These are phyloP conservation scores for Rhodocollybia butyracea DNA, from an alignment of 768 basidiomycete genomes.

Conservation along the genomic window DNA sequence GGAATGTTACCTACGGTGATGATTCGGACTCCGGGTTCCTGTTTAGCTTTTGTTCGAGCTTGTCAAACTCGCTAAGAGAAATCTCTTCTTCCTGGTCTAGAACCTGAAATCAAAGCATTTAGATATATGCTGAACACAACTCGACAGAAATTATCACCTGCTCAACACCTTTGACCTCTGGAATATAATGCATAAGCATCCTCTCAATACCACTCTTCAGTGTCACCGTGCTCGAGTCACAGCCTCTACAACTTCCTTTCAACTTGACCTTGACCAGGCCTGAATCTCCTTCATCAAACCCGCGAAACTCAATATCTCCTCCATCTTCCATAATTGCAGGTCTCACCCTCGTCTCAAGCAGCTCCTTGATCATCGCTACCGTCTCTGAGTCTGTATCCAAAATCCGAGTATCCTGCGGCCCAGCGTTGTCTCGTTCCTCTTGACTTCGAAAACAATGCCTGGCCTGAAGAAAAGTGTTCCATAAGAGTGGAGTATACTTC, in stretches of 20 bases:
- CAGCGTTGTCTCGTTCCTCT: conserved; percentile 75
- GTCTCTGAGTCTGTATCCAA: conserved; percentile 94
- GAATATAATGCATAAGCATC: conserved; percentile 99
- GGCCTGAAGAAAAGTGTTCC: conserved; percentile 95
- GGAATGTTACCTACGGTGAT: conserved; percentile 35
- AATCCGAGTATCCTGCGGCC: conserved; percentile 91
- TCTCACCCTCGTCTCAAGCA: conserved; percentile 90
- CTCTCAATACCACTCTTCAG: conserved; percentile 96
- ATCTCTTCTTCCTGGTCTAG: conserved; percentile 88
- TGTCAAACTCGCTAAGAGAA: conserved; percentile 84
- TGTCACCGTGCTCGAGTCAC: conserved; percentile 90
- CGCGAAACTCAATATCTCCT: conserved; percentile 95
- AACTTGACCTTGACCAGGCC: conserved; percentile 85
- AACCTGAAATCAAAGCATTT: conserved; percentile 44
- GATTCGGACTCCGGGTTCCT: conserved; percentile 32
- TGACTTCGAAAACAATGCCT: conserved; percentile 82
- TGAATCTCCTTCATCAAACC: conserved; percentile 76
- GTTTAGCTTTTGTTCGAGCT: conserved; percentile 71
- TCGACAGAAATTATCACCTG: conserved; percentile 48
- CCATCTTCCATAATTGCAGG: conserved; percentile 99
- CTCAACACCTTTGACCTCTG: conserved; percentile 89
- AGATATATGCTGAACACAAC: not conserved
- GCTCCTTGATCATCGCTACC: conserved; percentile 98
- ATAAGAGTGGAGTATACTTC: conserved; percentile 95
- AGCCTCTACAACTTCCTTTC: conserved; percentile 97